A percentile compares a stretch with the other conserved stretches of the same genome.
phyloP scores from a whole-genome alignment of 2,329 filamentous ascomycete genomes.

The Diplodia seriata region DNA sequence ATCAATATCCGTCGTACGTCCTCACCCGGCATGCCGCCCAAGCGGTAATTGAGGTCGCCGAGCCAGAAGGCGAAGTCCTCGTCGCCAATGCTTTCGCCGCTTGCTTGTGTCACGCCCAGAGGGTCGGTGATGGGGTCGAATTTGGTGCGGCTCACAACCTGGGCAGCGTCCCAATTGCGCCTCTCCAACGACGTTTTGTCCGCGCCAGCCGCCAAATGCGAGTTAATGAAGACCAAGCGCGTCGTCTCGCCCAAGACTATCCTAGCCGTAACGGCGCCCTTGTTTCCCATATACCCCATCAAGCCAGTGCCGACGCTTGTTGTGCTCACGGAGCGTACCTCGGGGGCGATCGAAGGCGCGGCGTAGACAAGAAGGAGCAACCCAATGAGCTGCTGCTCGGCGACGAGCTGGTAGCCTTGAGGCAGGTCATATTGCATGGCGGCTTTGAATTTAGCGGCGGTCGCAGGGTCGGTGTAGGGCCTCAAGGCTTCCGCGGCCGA shows the following conservation, averaged over 20 bases:
- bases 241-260: constrained; percentile 90
- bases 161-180: constrained; percentile 86
- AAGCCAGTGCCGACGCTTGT: constrained; percentile 86
- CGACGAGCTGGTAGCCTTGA: constrained; percentile 75
- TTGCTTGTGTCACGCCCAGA: constrained; percentile 64
- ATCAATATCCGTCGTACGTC: constrained; percentile 86
- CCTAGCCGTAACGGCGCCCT: constrained; percentile 83
- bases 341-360: constrained; percentile 74
- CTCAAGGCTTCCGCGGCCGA: constrained; percentile 79
- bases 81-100: constrained; percentile 77
- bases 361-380: constrained; percentile 85
- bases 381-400: constrained; percentile 85
- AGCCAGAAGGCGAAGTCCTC: constrained; percentile 97
- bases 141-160: constrained; percentile 76
- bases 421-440: constrained; percentile 78
- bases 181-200: constrained; percentile 80
- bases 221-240: constrained; percentile 86
- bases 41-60: constrained; percentile 92
- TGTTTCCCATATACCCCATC: constrained; percentile 94
- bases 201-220: constrained; percentile 85
- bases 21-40: constrained; percentile 86
- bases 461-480: constrained; percentile 74
- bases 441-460: constrained; percentile 80
- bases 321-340: constrained; percentile 81
- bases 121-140: constrained; percentile 76